phyloP scores from a whole-genome alignment of 352 stramenopile genomes.

The Phytophthora multivora region DNA sequence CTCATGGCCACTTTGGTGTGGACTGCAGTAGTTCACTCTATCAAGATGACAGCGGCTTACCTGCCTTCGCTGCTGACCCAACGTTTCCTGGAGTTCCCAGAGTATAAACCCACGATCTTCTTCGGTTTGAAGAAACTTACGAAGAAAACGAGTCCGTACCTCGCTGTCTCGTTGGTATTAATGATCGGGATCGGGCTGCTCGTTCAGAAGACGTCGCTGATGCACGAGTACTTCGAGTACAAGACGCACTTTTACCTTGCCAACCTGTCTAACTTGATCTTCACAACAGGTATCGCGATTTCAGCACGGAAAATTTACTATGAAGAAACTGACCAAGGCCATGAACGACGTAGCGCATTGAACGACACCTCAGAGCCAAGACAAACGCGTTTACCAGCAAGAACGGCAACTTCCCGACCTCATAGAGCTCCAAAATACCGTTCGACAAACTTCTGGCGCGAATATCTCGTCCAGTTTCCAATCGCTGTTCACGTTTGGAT shows the following conservation, averaged over 20 bases:
- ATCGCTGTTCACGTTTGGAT: not conserved
- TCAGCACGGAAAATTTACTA: constrained; percentile 17
- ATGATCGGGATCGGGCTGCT: constrained; percentile 20
- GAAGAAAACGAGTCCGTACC: constrained; percentile 2
- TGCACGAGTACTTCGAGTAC: constrained; percentile 18
- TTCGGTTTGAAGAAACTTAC: constrained; percentile 19
- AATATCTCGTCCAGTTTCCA: not conserved
- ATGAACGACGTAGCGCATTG: not conserved
- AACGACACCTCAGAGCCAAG: not conserved
- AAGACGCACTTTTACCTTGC: constrained; percentile 40
- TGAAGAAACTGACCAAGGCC: constrained; percentile 18
- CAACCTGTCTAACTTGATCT: constrained; percentile 14
- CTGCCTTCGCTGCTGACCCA: constrained; percentile 17
- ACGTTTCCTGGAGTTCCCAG: constrained; percentile 13
- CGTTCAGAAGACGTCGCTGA: constrained; percentile 18
- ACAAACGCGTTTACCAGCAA: not conserved
- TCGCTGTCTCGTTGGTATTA: constrained; percentile 3
- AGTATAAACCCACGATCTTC: constrained; percentile 11
- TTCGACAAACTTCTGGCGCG: constrained; percentile 6
- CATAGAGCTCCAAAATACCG: constrained; percentile 7
- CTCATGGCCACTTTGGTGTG: constrained; percentile 26
- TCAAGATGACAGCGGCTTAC: constrained; percentile 19
- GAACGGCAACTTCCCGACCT: not conserved
- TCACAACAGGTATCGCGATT: constrained; percentile 10
- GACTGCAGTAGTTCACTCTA: constrained; percentile 5